Evolutionary conservation across 257 asterid genomes (phyloP).

Genomic region (Przewalskia tangutica): DNA sequence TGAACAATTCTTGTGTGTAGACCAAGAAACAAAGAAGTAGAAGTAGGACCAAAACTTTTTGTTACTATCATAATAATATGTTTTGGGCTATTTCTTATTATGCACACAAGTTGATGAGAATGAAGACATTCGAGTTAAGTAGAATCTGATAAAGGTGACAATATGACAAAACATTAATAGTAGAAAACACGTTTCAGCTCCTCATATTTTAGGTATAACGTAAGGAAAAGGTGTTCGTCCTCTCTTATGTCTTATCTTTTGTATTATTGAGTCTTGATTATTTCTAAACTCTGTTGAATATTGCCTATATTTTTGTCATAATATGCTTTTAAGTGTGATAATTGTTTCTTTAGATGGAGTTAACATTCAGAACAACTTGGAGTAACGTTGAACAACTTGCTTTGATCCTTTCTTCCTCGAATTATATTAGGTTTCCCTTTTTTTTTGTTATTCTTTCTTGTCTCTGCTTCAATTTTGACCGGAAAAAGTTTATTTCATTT

Average conservation of each 20-base stretch:
- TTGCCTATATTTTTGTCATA: not conserved
- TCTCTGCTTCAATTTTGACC: not conserved
- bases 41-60: conserved; percentile 21
- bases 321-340: not conserved
- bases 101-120: conserved; percentile 43
- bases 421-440: not conserved
- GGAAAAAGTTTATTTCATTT: too few species aligned
- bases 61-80: not conserved
- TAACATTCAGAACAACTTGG: not conserved
- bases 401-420: not conserved
- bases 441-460: not conserved
- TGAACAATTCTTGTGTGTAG: conserved; percentile 3
- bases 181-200: conserved; percentile 9
- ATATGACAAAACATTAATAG: conserved; percentile 5
- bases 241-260: conserved; percentile 34
- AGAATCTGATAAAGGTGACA: conserved; percentile 39
- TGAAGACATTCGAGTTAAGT: conserved; percentile 55
- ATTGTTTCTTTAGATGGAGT: not conserved
- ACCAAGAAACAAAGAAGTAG: conserved; percentile 11
- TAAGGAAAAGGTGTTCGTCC: conserved; percentile 19
- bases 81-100: not conserved
- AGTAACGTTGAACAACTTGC: not conserved
- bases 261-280: conserved; percentile 11
- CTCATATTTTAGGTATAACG: not conserved
- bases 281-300: not conserved